Base-by-base conservation (phyloP, 2,329 filamentous ascomycete genomes). In the Colletotrichum siamense region DNA sequence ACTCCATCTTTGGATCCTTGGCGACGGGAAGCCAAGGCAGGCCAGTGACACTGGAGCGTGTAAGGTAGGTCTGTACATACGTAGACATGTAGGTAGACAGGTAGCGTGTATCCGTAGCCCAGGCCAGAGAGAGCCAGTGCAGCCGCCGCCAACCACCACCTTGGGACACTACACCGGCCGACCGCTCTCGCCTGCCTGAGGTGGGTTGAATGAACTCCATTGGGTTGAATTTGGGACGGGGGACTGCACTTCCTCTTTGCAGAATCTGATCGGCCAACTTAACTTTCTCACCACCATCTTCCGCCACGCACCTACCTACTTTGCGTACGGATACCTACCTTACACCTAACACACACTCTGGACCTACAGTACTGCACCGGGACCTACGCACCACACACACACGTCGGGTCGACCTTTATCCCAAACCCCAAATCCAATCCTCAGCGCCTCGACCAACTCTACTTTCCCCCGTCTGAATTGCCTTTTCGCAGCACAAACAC, bases 1-100 rank as follows among this genome's bases (percentile, higher is more conserved):
- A 74, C 65, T 59, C 65, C 74, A 69, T 76, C 70, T 76, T 74
- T 69, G 65, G 74, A 69, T 73, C 64, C 74, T 76, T 76, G 74
- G 74, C 74, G 64, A 44, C 22, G 30, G 57, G 66, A 62, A 75
- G 18, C 69, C 62, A 52, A 52, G n/a, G 44, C 44, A 52, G 12
- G 44, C 59, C 71, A 74, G 36, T 22, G 49, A 61, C n/a, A 22
- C 59, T 69, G 52, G 66, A 32, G 26, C 36, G 44, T 52, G 44
- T 13, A 52, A 52, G n/a, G 44, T 52, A 52, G 44, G 32, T 22
- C 30, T 18, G 30, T 49, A 49, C 18, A n/a, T 22, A 49, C 44
- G 18, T 49, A 44, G 10, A 2, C 18, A 49, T 6, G 44, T 52
- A 52, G 44, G n/a, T 22, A 22, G 44, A 22, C 18, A n/a, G 44